Conservation (phyloP, 768 basidiomycete genomes). For the Suillus discolor region DNA sequence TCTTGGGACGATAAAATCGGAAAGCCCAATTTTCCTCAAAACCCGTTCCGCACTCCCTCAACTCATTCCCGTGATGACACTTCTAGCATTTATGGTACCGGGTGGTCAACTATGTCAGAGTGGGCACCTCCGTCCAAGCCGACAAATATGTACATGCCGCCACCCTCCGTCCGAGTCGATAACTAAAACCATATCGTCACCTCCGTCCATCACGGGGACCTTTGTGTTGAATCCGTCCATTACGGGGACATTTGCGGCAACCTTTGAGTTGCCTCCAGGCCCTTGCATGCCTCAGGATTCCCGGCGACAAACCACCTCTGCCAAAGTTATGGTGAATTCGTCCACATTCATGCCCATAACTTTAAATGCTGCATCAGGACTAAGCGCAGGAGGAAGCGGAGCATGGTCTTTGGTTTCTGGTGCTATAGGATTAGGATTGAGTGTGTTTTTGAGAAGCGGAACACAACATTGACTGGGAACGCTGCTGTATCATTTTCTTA, state of each 20-base stretch:
- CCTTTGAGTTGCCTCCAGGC: too few species aligned
- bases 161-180: too few species aligned
- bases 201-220: too few species aligned
- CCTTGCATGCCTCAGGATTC: too few species aligned
- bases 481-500: not conserved
- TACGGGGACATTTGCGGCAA: too few species aligned
- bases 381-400: not conserved
- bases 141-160: too few species aligned
- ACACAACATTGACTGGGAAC: not conserved
- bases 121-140: not conserved
- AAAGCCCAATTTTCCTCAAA: too few species aligned
- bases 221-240: too few species aligned
- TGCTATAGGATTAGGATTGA: not conserved
- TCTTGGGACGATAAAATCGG: too few species aligned
- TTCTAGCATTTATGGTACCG: not conserved
- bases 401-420: not conserved
- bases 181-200: too few species aligned
- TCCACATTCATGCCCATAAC: not conserved
- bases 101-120: too few species aligned
- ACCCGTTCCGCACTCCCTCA: slow-evolving; percentile 11
- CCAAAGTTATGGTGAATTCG: not conserved
- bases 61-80: not conserved
- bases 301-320: not conserved
- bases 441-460: not conserved
- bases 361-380: not conserved